Conservation (phyloP, 2,329 filamentous ascomycete genomes). For the Beauveria rudraprayagi region DNA sequence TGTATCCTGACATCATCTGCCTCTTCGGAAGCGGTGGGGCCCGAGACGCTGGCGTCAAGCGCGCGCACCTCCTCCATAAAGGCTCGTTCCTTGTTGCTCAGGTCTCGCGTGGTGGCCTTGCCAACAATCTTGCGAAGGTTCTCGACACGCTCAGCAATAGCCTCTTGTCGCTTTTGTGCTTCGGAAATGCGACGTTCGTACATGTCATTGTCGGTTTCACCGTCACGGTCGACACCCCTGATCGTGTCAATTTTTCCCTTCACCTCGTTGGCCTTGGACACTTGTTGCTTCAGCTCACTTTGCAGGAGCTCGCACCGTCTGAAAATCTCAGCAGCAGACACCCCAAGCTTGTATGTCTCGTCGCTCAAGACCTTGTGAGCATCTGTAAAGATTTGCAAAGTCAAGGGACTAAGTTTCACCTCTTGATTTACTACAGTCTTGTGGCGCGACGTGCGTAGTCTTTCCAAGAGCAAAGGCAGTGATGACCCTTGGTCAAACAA, state of each 20-base stretch:
- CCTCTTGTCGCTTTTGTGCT: conserved; percentile 47
- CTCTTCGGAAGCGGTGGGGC: conserved; percentile 21
- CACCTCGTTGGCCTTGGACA: conserved; percentile 57
- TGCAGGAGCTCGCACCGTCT: conserved; percentile 61
- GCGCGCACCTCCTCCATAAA: conserved; percentile 41
- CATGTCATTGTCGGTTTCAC: conserved; percentile 45
- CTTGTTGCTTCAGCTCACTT: conserved; percentile 58
- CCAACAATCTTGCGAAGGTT: conserved; percentile 39
- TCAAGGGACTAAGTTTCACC: conserved; percentile 61
- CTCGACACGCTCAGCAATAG: conserved; percentile 53
- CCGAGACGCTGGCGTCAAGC: conserved; percentile 44
- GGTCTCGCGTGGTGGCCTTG: conserved; percentile 33
- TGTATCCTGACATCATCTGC: conserved; percentile 28
- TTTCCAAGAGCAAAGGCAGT: conserved; percentile 48
- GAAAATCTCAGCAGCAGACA: conserved; percentile 66
- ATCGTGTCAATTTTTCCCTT: conserved; percentile 59
- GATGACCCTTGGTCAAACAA: conserved; percentile 50
- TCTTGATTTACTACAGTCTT: conserved; percentile 57
- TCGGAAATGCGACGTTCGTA: conserved; percentile 50
- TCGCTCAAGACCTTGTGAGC: conserved; percentile 62
- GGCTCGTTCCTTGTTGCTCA: conserved; percentile 37
- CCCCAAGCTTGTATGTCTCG: conserved; percentile 60
- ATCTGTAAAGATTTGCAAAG: conserved; percentile 63
- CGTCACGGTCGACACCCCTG: conserved; percentile 36
- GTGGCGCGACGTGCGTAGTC: conserved; percentile 50